Percentiles rank a stretch among this genome's conserved stretches.
Evolutionary conservation across 2,329 filamentous ascomycete species (phyloP).

Genomic region (Ophiostoma pallidulum): DNA sequence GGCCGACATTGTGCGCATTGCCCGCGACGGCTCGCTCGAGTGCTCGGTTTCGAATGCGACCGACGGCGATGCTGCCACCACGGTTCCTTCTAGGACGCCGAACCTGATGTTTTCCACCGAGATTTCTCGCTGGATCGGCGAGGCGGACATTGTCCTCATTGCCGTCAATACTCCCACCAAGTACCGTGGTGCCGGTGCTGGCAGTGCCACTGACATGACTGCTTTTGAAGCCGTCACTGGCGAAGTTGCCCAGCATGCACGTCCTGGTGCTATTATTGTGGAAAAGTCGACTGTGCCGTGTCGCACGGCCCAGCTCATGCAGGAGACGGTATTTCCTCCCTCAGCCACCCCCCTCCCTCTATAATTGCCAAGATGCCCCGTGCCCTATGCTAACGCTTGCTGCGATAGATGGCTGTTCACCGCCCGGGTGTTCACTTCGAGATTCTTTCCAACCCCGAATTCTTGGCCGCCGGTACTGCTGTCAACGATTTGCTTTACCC

Average conservation of each 20-base stretch:
- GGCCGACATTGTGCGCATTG: constrained; percentile 54
- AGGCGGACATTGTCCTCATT: constrained; percentile 65
- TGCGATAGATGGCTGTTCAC: constrained; percentile 41
- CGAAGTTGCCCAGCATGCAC: constrained; percentile 57
- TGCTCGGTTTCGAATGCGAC: constrained; percentile 31
- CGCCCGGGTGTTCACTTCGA: constrained; percentile 60
- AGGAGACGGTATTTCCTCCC: constrained; percentile 47
- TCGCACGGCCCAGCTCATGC: constrained; percentile 60
- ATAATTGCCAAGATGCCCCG: not conserved
- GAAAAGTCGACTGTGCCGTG: constrained; percentile 78
- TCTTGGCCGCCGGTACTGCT: constrained; percentile 68
- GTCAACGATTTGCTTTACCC: constrained; percentile 61
- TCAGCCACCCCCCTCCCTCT: not conserved
- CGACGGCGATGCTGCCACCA: constrained; percentile 21
- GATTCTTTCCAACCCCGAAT: constrained; percentile 73
- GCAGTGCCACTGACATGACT: constrained; percentile 62
- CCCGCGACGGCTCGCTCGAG: constrained; percentile 47
- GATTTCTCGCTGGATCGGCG: constrained; percentile 48
- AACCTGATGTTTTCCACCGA: constrained; percentile 70
- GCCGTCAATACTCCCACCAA: constrained; percentile 77
- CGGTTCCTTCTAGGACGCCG: constrained; percentile 37
- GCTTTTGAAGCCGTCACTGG: constrained; percentile 61
- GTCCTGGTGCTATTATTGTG: constrained; percentile 61
- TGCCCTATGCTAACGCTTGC: not conserved
- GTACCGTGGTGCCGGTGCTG: constrained; percentile 57